A percentile compares a stretch with the other conserved stretches of the same genome.
phyloP scores from a whole-genome alignment of 176 grass and related monocot species.

The Carex scoparia region DNA sequence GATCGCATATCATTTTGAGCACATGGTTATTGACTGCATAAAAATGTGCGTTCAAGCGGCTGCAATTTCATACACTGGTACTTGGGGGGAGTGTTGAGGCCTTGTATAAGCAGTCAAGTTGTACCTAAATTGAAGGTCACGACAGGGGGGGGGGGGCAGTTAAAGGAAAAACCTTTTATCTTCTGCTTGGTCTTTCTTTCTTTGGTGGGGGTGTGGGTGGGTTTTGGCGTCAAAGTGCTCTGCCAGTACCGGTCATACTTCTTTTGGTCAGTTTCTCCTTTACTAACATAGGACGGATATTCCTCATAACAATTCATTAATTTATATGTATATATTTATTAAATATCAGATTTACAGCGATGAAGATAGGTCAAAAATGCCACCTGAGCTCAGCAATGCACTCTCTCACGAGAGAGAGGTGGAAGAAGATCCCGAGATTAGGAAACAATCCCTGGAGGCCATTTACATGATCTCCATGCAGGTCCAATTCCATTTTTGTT shows the following conservation, averaged over 20 bases:
- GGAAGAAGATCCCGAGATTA: constrained; percentile 83
- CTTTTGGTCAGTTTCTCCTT: constrained; percentile 2
- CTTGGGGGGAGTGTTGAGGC: neutral
- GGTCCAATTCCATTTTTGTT: constrained; percentile 23
- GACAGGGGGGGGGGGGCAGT: neutral
- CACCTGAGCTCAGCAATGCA: constrained; percentile 64
- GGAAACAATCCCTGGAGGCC: constrained; percentile 74
- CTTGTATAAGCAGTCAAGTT: neutral
- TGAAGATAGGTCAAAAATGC: constrained; percentile 83
- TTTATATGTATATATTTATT: constrained; percentile 3
- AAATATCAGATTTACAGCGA: constrained; percentile 69
- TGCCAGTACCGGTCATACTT: neutral
- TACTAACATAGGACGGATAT: neutral
- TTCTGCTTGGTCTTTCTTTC: neutral
- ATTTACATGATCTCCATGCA: constrained; percentile 93
- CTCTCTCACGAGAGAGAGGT: constrained; percentile 88
- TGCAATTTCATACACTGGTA: no score
- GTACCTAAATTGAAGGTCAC: neutral
- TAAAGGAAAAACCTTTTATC: neutral
- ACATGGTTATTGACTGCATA: no score
- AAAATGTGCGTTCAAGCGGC: no score
- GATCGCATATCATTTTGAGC: no score
- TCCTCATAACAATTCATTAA: neutral
- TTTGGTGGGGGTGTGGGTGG: neutral
- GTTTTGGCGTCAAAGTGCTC: neutral